Percentiles rank a stretch among this genome's conserved stretches.
Conservation (phyloP, 306 rosid species). For the Cucumis melo region DNA sequence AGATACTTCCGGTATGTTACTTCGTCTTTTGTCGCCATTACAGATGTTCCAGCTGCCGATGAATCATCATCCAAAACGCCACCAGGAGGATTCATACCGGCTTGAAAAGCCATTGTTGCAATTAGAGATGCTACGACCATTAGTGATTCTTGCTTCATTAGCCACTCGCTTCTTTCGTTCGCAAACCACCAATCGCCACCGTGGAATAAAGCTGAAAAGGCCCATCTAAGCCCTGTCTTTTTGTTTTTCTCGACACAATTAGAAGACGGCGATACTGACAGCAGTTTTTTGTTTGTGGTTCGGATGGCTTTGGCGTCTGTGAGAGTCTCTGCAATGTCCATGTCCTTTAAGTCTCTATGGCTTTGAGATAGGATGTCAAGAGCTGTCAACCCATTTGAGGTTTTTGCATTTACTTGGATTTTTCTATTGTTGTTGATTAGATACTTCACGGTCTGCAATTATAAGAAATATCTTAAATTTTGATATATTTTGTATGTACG, state of each 20-base stretch:
- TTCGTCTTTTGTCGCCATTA: neutral
- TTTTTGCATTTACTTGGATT: conserved; percentile 14
- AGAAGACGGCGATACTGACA: neutral
- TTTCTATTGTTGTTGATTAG: neutral
- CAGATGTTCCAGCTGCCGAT: neutral
- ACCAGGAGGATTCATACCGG: conserved; percentile 21
- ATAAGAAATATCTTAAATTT: neutral
- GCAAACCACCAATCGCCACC: neutral
- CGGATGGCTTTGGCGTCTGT: neutral
- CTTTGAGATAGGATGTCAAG: conserved; percentile 13
- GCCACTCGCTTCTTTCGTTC: neutral
- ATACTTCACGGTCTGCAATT: conserved; percentile 10
- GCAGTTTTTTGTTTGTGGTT: neutral
- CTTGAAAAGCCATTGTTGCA: conserved; percentile 25
- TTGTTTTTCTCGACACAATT: neutral
- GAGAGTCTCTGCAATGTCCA: neutral
- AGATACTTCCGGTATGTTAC: neutral
- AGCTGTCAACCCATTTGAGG: conserved; percentile 12
- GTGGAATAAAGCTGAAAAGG: neutral
- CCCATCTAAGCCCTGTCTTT: neutral
- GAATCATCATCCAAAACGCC: conserved; percentile 7
- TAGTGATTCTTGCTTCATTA: conserved; percentile 14
- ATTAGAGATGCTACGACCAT: conserved; percentile 27
- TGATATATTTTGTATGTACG: too few relatives aligned
- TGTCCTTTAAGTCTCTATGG: neutral